Evolutionary conservation across 768 basidiomycete genomes (phyloP).

Genomic region (Serendipita vermifera): DNA sequence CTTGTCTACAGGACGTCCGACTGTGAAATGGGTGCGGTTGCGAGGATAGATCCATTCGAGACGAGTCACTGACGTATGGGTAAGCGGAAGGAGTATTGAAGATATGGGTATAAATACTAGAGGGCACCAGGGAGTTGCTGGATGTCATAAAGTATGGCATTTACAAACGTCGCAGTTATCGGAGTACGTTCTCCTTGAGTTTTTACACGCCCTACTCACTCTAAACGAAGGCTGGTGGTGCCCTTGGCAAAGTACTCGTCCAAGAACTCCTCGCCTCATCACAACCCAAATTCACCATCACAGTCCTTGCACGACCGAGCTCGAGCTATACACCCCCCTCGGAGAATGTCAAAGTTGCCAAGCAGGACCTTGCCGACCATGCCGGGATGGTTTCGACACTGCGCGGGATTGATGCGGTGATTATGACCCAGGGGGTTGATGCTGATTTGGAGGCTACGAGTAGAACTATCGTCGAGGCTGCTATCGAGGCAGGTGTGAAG

Average conservation of each 20-base stretch:
- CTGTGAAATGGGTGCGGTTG: too few relatives aligned
- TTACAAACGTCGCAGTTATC: neutral
- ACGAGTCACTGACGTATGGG: too few relatives aligned
- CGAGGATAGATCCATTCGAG: too few relatives aligned
- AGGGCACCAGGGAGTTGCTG: too few relatives aligned
- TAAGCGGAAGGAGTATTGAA: too few relatives aligned
- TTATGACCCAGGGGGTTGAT: neutral
- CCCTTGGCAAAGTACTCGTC: neutral
- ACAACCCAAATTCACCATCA: neutral
- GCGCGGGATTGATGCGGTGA: neutral
- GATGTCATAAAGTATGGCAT: too few relatives aligned
- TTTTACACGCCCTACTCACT: neutral
- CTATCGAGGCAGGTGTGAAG: slow-evolving; percentile 1
- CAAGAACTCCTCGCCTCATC: neutral
- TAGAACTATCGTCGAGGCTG: neutral
- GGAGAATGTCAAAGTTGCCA: neutral
- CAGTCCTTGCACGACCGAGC: neutral
- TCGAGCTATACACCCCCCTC: neutral
- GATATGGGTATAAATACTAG: too few relatives aligned
- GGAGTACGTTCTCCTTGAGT: neutral
- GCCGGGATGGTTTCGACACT: neutral
- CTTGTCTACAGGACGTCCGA: too few relatives aligned
- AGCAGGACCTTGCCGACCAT: neutral
- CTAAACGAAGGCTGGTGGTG: neutral
- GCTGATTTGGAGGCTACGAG: neutral